Conservation (phyloP, 1,284 basidiomycete species). For the Vanrija humicola region DNA sequence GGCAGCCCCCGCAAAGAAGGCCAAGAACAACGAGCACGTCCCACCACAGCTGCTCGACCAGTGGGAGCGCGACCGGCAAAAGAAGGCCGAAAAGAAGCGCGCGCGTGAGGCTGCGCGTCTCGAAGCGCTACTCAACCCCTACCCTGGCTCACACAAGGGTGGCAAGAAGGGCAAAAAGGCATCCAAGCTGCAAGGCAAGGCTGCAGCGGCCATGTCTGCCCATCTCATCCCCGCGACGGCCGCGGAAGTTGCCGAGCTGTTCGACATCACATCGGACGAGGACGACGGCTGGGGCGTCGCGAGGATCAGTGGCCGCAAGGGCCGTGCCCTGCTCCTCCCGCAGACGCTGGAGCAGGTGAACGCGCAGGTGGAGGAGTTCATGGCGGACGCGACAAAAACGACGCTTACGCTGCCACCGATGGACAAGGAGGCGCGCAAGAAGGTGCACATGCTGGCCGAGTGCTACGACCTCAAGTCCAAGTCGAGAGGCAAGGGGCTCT, state of each 20-base stretch:
- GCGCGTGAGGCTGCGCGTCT: conserved; percentile 54
- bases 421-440: conserved; percentile 64
- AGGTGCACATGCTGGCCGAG: conserved; percentile 69
- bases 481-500: conserved; percentile 64
- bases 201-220: conserved; percentile 29
- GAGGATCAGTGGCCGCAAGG: conserved; percentile 3
- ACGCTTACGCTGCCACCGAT: conserved; percentile 70
- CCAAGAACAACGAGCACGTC: conserved; percentile 56
- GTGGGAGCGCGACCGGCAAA: conserved; percentile 74
- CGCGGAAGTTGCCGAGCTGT: conserved; percentile 39
- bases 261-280: conserved; percentile 35
- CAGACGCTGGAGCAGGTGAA: conserved; percentile 52
- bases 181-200: conserved; percentile 50
- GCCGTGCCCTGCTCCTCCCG: conserved; percentile 6
- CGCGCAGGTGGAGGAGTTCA: conserved; percentile 65
- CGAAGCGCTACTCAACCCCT: conserved; percentile 1
- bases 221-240: conserved; percentile 42
- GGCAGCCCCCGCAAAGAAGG: conserved; percentile 32
- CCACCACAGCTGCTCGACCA: conserved; percentile 63
- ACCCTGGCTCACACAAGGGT: neutral
- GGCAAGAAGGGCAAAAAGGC: conserved; percentile 57
- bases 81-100: conserved; percentile 73
- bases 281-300: conserved; percentile 12
- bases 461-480: conserved; percentile 71
- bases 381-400: conserved; percentile 55